Evolutionary conservation across 1,284 basidiomycete species (phyloP), one percentile per base, ranked within the genome.

Genomic region (Ceratobasidium sp.): DNA sequence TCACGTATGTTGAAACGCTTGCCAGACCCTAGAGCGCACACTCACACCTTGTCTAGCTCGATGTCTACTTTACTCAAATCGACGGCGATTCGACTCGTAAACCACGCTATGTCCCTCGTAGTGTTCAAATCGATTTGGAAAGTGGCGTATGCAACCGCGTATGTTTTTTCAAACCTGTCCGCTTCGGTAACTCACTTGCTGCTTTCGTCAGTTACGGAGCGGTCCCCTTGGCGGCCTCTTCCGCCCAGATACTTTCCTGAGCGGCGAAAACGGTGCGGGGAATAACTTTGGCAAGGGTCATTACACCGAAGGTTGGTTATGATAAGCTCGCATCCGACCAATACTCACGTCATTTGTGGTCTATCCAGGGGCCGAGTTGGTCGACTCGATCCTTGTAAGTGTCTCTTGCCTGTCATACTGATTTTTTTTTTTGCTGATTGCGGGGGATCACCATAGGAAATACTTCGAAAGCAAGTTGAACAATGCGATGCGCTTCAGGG

Each of bases 231-330:
- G 94, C 3, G 76, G 79, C 8, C 85, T 98, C 28, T 98, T 95
- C 83, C 87, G 91, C 71, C 96, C 96, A 12, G 95, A 97, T 80
- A 96, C 94, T 2, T 97, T 89, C 79, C 82, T 97, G 71, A 86
- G 88, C 67, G 87, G 88, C 53, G 92, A 96, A 79, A 82, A 81
- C 73, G 83, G 84, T 74, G 96, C 96, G 18, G 94, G 94, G 34
- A 97, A 97, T 80, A 97, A 96, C 78, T 96, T 92, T 90, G 92
- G 93, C 45, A 96, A 96, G 83, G 92, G 91, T 84, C 91, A 89
- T 80, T 96, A 94, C 79, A 94, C 93, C 9, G 93, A 95, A 83
- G 94, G 93, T 89, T 78, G 34, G 78, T 34, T 32, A 28, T 61
- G 26, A 50, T 50, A 46, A 16, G 55, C 53, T 14, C n/a, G 3